Percentiles rank a stretch among this genome's conserved stretches.
These are phyloP conservation scores for Coffea canephora DNA, from an alignment of 257 asterid genomes.

Conservation along the genomic window DNA sequence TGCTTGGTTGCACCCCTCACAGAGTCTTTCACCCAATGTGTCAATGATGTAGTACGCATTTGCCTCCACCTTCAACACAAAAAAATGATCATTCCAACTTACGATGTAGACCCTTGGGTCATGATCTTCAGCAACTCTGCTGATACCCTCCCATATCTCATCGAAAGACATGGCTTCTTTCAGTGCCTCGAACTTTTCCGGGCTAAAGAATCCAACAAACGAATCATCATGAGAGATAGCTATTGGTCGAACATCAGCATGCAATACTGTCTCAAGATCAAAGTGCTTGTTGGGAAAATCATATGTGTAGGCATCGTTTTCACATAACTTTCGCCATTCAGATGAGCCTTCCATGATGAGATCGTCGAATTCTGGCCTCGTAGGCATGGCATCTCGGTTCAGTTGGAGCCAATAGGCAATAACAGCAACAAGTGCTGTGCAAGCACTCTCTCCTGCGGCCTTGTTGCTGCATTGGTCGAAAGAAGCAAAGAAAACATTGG, in stretches of 20 bases:
- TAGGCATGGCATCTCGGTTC: constrained; percentile 42
- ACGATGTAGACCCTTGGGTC: constrained; percentile 53
- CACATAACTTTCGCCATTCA: constrained; percentile 68
- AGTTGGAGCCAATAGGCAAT: constrained; percentile 72
- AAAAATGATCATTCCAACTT: constrained; percentile 83
- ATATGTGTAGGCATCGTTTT: constrained; percentile 28
- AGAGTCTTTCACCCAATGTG: constrained; percentile 69
- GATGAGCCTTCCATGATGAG: constrained; percentile 70
- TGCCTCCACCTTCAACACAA: constrained; percentile 56
- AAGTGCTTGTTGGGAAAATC: constrained; percentile 73
- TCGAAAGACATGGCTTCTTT: constrained; percentile 67
- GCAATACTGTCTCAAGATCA: constrained; percentile 66
- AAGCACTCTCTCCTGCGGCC: constrained; percentile 76
- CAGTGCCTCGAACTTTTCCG: constrained; percentile 49
- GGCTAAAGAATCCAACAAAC: constrained; percentile 69
- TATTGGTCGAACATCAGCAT: constrained; percentile 48
- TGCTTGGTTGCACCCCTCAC: constrained; percentile 67
- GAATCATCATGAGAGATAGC: constrained; percentile 45
- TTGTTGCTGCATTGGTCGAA: constrained; percentile 68
- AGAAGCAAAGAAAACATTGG: constrained; percentile 58
- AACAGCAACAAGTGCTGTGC: constrained; percentile 61
- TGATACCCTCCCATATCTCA: constrained; percentile 55
- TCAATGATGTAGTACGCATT: constrained; percentile 57
- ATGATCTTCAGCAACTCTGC: constrained; percentile 14
- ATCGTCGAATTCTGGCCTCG: constrained; percentile 41